These are phyloP conservation scores for Diaporthe sp. DNA, from an alignment of 2,329 filamentous ascomycete species.

Conservation along the genomic window DNA sequence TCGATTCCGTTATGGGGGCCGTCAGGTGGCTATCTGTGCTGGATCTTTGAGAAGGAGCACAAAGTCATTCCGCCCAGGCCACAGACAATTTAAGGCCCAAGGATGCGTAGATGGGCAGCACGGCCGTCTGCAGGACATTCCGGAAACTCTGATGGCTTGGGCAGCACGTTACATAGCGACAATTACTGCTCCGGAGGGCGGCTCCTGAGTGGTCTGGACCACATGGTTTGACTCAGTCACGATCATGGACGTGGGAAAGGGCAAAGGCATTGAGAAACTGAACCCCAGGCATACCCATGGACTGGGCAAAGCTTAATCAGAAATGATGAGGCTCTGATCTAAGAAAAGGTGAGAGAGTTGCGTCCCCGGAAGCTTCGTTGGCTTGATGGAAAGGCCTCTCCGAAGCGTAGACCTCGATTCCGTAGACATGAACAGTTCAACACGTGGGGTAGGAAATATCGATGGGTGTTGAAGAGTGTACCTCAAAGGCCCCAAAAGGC, in stretches of 20 bases:
- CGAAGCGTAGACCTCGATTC: neutral
- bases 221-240: constrained; percentile 2
- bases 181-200: neutral
- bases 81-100: neutral
- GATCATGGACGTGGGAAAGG: neutral
- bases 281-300: neutral
- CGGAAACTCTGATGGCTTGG: neutral
- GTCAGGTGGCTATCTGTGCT: neutral
- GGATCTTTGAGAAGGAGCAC: neutral
- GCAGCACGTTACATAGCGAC: neutral
- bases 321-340: neutral
- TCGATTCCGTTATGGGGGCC: no score
- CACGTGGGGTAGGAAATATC: no score
- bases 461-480: neutral
- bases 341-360: neutral
- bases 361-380: neutral
- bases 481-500: no score
- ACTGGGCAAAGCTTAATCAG: neutral
- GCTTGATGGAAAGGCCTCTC: neutral
- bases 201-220: neutral
- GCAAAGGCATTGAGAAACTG: no score
- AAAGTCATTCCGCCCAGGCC: neutral
- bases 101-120: neutral
- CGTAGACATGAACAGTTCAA: neutral
- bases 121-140: neutral